Base-by-base conservation (phyloP, 1,139 yeast genomes). In the Kurtzmaniella quercitrusa region DNA sequence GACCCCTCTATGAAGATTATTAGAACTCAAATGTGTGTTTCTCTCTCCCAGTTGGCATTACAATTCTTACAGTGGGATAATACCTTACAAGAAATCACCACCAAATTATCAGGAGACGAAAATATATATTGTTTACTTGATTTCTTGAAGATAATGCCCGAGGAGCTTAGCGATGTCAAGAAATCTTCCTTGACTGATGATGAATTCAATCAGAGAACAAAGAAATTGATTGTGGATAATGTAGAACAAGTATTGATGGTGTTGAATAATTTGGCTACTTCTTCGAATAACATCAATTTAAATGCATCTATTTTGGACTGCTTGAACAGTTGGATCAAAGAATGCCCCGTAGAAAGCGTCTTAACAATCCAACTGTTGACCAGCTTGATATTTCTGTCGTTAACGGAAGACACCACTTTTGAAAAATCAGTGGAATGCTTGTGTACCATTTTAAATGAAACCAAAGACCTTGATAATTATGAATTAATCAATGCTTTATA, bases 351-450 rank as follows among this genome's bases (percentile, higher is more conserved):
- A 33, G 84, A 79, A 44, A 73, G 79, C 43, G 69, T 91, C 29
- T 63, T 89, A 41, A 70, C 79, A 15, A 77, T 86, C 34, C 75
- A 82, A 16, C 66, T 83, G 1, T 65, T 93, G 41, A 79, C 91
- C 23, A 70, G 77, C 12, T 65, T 90, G 45, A 77, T 91, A 23
- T 87, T 90, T 59, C 75, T 73, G 43, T 85, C 95, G 1, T 67
- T 93, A 41, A 59, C 75, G 9, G 70, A 75, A 43, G 85, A 81
- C 29, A 81, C 79, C 19, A 79, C 88, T 1, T 89, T 91, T 59
- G 97, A 91, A 44, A 81, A 86, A n/a, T 84, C 96, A 0, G 74
- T 87, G 29, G 98, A 91, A 48, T 88, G 97, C 63, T 70, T 93
- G 29, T 79, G 87, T 47, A 79, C 95, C 1, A 79, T 91, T 41